phyloP scores from a whole-genome alignment of 306 rosid genomes.

The Glycyrrhiza uralensis region DNA sequence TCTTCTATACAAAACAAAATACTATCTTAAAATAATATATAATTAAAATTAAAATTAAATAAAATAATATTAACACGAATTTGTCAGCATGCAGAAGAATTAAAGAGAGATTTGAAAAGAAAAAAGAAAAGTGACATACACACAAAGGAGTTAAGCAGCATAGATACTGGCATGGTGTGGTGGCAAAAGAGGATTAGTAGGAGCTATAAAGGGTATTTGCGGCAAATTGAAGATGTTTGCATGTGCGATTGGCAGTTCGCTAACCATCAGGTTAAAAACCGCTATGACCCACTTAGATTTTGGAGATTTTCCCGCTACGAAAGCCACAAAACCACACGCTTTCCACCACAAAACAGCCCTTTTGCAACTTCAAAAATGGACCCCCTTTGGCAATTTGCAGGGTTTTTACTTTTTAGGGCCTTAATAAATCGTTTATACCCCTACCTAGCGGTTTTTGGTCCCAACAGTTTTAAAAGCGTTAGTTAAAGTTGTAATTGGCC shows the following conservation, averaged over 20 bases:
- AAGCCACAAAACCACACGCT: constrained; percentile 69
- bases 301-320: constrained; percentile 25
- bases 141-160: neutral
- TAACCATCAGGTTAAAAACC: constrained; percentile 39
- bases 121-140: neutral
- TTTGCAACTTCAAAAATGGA: neutral
- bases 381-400: neutral
- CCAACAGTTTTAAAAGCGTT: constrained; percentile 35
- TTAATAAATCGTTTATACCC: constrained; percentile 5
- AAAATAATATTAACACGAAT: too few relatives aligned
- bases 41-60: too few relatives aligned
- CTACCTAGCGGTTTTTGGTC: constrained; percentile 40
- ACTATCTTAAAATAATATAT: too few relatives aligned
- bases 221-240: constrained; percentile 53
- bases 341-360: constrained; percentile 38
- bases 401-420: neutral
- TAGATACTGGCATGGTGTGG: neutral
- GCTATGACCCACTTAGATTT: constrained; percentile 49
- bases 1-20: too few relatives aligned
- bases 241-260: constrained; percentile 48
- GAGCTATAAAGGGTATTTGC: constrained; percentile 39
- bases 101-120: neutral
- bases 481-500: constrained; percentile 33
- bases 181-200: neutral
- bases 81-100: neutral